Base-by-base conservation (phyloP, 345 rosid genomes). In the Abelmoschus esculentus region DNA sequence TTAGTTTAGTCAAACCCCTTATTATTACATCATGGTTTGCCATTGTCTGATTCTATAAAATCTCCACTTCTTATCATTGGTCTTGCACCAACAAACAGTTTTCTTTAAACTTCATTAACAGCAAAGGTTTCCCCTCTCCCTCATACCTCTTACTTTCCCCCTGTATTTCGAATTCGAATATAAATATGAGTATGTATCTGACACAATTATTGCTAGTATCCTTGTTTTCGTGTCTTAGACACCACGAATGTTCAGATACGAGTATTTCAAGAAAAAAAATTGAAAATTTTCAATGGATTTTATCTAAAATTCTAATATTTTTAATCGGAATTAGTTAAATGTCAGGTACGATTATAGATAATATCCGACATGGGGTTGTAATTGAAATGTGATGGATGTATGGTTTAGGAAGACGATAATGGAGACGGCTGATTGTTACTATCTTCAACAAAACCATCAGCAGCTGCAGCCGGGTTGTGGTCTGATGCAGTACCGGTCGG, bases 401-500 rank as follows among this genome's bases (percentile, higher is more conserved):
- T 54, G 65, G 47, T 72, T 49, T 46, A 81, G 74, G 76, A 74
- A 66, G 58, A 82, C 75, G 13, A 70, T 79, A 66, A 74, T 75
- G 86, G 87, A 81, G 32, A 66, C 80, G 1, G 72, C 56, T 52
- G 56, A n/a, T 52, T 52, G 64, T 73, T 74, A 53, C 64, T 67
- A 64, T 50, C 18, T 64, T 44, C 54, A 44, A 12, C 68, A 64
- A 13, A 13, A 64, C 32, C 74, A 82, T 0, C 71, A 77, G 69
- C 78, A 82, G 3, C 71, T 29, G 32, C 32, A 77, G 68, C 78
- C 75, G 29, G 72, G 67, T 63, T 75, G 82, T 22, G 74, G 78
- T 26, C 75, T 76, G 42, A 66, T 17, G 69, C 76, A 85, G 42
- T 76, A 78, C 50, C 80, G 76, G 3, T 86, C 90, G 2, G 82